phyloP scores from a whole-genome alignment of 169 alveolate species.

The Cryptosporidium sp. region DNA sequence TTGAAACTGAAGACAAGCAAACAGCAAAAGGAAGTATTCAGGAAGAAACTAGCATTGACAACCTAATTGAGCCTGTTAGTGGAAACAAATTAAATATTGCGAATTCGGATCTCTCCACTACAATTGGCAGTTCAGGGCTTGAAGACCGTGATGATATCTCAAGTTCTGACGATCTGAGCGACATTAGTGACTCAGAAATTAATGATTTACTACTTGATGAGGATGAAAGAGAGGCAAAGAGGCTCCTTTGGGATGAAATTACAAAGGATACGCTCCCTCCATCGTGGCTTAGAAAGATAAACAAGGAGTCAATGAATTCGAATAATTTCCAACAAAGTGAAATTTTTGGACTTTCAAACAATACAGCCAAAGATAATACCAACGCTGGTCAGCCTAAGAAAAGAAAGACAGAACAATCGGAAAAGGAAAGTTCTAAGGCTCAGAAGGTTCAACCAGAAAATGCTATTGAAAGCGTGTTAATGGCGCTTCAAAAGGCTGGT shows the following conservation, averaged over 20 bases:
- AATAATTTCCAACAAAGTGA: neutral
- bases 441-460: constrained; percentile 67
- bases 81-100: neutral
- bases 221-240: constrained; percentile 84
- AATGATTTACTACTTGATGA: constrained; percentile 84
- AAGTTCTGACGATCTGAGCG: constrained; percentile 77
- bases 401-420: neutral
- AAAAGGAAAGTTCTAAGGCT: constrained; percentile 14
- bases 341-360: neutral
- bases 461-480: constrained; percentile 72
- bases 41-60: neutral
- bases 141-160: constrained; percentile 6
- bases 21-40: neutral
- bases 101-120: constrained; percentile 3
- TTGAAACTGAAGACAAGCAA: neutral
- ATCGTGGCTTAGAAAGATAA: constrained; percentile 81
- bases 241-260: constrained; percentile 89
- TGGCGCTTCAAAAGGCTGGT: constrained; percentile 63
- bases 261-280: constrained; percentile 86
- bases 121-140: constrained; percentile 12
- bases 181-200: constrained; percentile 80
- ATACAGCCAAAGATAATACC: neutral
- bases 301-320: neutral
- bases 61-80: neutral
- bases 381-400: neutral